Conservation (phyloP, 148 eudicot species). For the Nyssa sinensis region DNA sequence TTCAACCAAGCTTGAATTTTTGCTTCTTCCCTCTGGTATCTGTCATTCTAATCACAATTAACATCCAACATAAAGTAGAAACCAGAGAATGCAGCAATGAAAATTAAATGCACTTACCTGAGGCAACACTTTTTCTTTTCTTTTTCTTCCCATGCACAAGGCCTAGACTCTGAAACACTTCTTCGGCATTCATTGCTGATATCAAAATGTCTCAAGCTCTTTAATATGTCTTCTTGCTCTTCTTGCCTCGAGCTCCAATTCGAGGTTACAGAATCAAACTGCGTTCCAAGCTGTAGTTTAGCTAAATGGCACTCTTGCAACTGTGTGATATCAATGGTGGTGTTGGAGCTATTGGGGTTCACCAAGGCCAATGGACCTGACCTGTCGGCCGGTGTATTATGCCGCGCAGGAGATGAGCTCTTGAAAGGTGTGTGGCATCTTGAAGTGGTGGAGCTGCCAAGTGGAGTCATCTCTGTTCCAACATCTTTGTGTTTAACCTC, state of each 20-base stretch:
- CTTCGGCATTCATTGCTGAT: conserved; percentile 46
- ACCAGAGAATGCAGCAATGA: background rate
- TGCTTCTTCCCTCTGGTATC: conserved; percentile 94
- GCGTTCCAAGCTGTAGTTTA: conserved; percentile 55
- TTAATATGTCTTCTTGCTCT: conserved; percentile 89
- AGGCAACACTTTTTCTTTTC: conserved; percentile 69
- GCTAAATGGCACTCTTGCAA: conserved; percentile 67
- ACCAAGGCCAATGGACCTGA: conserved; percentile 60
- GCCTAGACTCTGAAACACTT: conserved; percentile 61
- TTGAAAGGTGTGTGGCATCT: conserved; percentile 79
- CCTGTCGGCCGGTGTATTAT: conserved; percentile 69
- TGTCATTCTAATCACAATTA: conserved; percentile 19
- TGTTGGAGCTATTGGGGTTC: conserved; percentile 8
- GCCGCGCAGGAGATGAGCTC: conserved; percentile 67
- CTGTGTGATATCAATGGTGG: conserved; percentile 42
- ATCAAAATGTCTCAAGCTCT: conserved; percentile 91
- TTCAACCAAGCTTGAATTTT: conserved; percentile 93
- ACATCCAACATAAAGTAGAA: background rate
- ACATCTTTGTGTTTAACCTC: conserved; percentile 64
- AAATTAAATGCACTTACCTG: conserved; percentile 37
- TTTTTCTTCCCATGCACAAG: conserved; percentile 74
- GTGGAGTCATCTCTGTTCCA: conserved; percentile 93
- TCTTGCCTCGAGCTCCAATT: conserved; percentile 89
- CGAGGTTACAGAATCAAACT: conserved; percentile 46
- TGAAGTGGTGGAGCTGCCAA: conserved; percentile 79